Conservation (phyloP, 441 rosid species). For the Adansonia rubrostipa region DNA sequence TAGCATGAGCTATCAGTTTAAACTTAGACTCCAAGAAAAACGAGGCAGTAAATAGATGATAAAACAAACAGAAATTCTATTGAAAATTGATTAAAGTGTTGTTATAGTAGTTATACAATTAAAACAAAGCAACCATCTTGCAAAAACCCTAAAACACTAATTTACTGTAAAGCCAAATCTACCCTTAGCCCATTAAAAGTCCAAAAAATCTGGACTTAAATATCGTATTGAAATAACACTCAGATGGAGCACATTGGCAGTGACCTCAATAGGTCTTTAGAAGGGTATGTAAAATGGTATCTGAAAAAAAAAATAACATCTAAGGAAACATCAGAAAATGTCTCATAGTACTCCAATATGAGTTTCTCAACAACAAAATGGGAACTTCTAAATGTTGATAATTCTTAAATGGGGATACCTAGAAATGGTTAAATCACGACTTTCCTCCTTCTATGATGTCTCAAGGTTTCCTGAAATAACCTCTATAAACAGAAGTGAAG, state of each 20-base stretch:
- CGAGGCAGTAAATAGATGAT: not conserved
- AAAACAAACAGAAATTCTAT: not conserved
- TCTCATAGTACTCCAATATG: not conserved
- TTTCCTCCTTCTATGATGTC: not conserved
- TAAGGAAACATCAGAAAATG: conserved; percentile 12
- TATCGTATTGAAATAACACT: not conserved
- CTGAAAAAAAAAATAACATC: not conserved
- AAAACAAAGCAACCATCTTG: not conserved
- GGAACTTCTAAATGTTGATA: not conserved
- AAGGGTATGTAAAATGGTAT: not conserved
- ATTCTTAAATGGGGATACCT: not conserved
- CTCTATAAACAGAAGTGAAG: conserved; percentile 2
- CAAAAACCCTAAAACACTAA: not conserved
- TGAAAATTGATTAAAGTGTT: not conserved
- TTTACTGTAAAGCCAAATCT: not conserved
- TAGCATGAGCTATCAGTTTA: not conserved
- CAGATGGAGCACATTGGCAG: not conserved
- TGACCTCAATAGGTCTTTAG: not conserved
- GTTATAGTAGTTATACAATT: not conserved
- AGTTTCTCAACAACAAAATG: not conserved
- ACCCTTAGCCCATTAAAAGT: not conserved
- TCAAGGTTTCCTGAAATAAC: not conserved
- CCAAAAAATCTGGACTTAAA: not conserved
- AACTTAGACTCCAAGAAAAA: not conserved
- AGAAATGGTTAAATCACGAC: not conserved